Base-by-base conservation (phyloP, 805 yeast genomes). In the Candida maesae region DNA sequence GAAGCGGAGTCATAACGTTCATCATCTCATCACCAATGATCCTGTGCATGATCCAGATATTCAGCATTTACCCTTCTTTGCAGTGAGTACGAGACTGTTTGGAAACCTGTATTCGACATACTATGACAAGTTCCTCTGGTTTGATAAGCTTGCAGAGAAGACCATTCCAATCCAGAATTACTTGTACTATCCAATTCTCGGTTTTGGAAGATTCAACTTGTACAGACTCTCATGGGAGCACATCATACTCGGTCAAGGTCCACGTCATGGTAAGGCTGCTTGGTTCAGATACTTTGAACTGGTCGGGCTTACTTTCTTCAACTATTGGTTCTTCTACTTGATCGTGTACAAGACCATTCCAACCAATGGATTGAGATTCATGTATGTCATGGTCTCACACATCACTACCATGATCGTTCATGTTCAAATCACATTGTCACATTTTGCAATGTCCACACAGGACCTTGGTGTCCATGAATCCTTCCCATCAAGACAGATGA, bases 11-110 rank as follows among this genome's bases (percentile, higher is more conserved):
- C 96, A 88, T 63, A 88, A 88, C 59, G 95, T 88, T n/a, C 96
- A 88, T 62, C 96, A 88, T 59, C 65, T 88, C 38, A 73, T 88
- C 40, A 84, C 96, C n/a, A 88, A 88, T 61, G 95, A 88, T 57
- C 96, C 96, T 0, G 83, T 84, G 2, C 95, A 89, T 58, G 96
- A 88, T 55, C 96, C 96, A 0, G 96, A 88, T 63, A 89, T 88
- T 58, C 96, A 88, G 63, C 96, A 88, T 63, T 61, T 88, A 48
- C 96, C 96, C 1, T 88, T 88, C 53, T 88, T 88, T 59, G 95
- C 95, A 2, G 95, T 88, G 15, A 80, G 89, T 40, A 71, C 84
- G 1, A 67, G 84, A 46, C 66, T 88, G 4, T 76, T 88, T 50
- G 78, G 77, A 3, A 70, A 76, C 53, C 76, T 87, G 7, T 85